Evolutionary conservation across 352 stramenopile species (phyloP).

Genomic region (Phytopythium sindhum): DNA sequence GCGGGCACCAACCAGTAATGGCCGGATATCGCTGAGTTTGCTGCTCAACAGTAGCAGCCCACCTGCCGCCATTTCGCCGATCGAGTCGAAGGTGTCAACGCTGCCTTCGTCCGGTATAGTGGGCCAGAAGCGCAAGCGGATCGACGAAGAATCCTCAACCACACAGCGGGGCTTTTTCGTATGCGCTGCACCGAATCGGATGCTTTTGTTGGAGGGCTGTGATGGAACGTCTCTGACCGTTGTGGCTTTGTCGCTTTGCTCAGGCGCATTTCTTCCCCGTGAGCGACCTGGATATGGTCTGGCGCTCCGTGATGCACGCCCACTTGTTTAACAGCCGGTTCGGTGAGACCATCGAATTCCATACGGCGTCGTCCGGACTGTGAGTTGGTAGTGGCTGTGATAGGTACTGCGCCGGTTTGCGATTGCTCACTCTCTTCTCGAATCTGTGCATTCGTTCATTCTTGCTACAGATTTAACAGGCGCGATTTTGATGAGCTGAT

Average conservation of each 20-base stretch:
- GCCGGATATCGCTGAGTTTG: slow-evolving; percentile 27
- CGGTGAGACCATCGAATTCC: slow-evolving; percentile 62
- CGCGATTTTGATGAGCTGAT: slow-evolving; percentile 79
- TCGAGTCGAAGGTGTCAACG: slow-evolving; percentile 11
- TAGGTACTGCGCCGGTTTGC: not conserved
- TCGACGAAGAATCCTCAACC: slow-evolving; percentile 8
- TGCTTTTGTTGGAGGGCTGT: not conserved
- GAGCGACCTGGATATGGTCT: slow-evolving; percentile 55
- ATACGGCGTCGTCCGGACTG: slow-evolving; percentile 45
- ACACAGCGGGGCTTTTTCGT: slow-evolving; percentile 32
- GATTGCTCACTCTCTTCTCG: slow-evolving; percentile 2
- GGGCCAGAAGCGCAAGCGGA: slow-evolving; percentile 30
- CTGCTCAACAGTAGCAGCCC: slow-evolving; percentile 37
- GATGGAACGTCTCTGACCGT: not conserved
- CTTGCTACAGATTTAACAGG: slow-evolving; percentile 39
- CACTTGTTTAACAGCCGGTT: slow-evolving; percentile 59
- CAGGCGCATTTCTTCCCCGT: slow-evolving; percentile 58
- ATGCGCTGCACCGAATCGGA: slow-evolving; percentile 8
- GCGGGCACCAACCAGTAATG: not conserved
- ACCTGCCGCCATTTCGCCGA: not conserved
- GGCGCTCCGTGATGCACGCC: slow-evolving; percentile 56
- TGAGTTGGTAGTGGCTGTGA: slow-evolving; percentile 22
- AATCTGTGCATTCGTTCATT: too few relatives aligned
- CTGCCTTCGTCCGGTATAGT: slow-evolving; percentile 14
- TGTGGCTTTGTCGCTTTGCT: not conserved